Conservation (phyloP, 768 basidiomycete species). For the Nevesoporus exiguus region DNA sequence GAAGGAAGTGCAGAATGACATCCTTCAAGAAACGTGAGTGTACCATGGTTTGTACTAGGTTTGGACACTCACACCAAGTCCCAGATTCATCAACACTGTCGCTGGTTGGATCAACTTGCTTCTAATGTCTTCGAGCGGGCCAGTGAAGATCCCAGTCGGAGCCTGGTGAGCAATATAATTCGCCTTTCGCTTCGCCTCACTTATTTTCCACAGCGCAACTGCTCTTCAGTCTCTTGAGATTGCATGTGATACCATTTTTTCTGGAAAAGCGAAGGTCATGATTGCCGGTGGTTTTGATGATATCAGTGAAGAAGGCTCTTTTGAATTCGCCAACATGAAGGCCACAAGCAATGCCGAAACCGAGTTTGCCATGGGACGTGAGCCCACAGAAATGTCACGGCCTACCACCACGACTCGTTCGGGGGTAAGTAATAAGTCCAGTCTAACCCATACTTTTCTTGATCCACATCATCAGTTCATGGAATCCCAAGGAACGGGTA, state of each 20-base stretch:
- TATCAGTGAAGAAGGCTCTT: slow-evolving; percentile 96
- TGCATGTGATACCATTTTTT: slow-evolving; percentile 91
- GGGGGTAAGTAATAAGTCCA: slow-evolving; percentile 54
- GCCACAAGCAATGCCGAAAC: slow-evolving; percentile 96
- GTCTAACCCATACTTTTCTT: neutral
- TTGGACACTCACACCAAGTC: slow-evolving; percentile 5
- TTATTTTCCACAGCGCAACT: slow-evolving; percentile 62
- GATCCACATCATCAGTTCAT: slow-evolving; percentile 59
- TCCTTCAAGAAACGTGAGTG: slow-evolving; percentile 92
- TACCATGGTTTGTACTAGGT: neutral
- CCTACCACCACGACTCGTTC: slow-evolving; percentile 95
- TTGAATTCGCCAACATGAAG: slow-evolving; percentile 99
- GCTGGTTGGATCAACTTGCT: slow-evolving; percentile 98
- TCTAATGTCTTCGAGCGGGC: slow-evolving; percentile 92
- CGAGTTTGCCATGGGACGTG: slow-evolving; percentile 98
- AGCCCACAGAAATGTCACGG: slow-evolving; percentile 98
- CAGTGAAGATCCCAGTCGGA: slow-evolving; percentile 98
- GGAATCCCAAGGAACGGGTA: slow-evolving; percentile 96
- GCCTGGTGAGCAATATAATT: slow-evolving; percentile 66
- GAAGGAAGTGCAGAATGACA: slow-evolving; percentile 97
- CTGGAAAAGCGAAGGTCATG: slow-evolving; percentile 99
- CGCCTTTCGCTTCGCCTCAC: neutral
- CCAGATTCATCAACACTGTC: slow-evolving; percentile 96
- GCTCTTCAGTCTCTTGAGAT: slow-evolving; percentile 98
- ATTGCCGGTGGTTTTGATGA: slow-evolving; percentile 99